Base-by-base conservation (phyloP, 179 eudicot species). In the Sideroxylon spinosum region DNA sequence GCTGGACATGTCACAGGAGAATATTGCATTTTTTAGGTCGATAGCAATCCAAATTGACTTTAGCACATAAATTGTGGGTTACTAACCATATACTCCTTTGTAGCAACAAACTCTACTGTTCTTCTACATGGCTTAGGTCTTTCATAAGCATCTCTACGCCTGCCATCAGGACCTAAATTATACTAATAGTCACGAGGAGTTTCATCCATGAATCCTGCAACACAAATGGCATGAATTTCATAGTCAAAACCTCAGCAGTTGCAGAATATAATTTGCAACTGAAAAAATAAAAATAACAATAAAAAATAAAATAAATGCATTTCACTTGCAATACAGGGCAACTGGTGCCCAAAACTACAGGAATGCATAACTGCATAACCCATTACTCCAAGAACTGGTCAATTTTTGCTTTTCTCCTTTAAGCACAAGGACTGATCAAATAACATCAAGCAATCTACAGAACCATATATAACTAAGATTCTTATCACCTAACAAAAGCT, bases 61-160 rank as follows among this genome's bases (percentile, higher is more conserved):
- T 56, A 26, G 37, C 37, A 68, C 28, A 32, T 32, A 68, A 55
- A 67, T 52, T 13, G 44, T 69, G 28, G 3, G 61, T 56, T 73
- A 86, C 97, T 84, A 80, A 95, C 99, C 98, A 91, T 86, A 79
- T 88, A 95, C 78, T 95, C 99, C 86, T 90, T 90, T 14, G 99
- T 71, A 69, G 98, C 99, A 74, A 95, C 90, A 86, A 95, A 95
- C 86, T 95, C 99, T 82, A 95, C 99, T 49, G 99, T 95, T 84
- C 99, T 98, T 84, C 91, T 86, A 85, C 97, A 93, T 78, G 93
- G 82, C 82, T 95, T 98, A 75, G 99, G 95, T 84, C 98, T 90
- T 73, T 95, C 99, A 86, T 95, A 97, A 84, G 97, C 98, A 89
- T 95, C 98, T 87, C 98, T 88, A 73, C 99, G 98, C 79, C 95